Evolutionary conservation across 2,329 filamentous ascomycete genomes (phyloP).

Genomic region (Thyridium curvatum): DNA sequence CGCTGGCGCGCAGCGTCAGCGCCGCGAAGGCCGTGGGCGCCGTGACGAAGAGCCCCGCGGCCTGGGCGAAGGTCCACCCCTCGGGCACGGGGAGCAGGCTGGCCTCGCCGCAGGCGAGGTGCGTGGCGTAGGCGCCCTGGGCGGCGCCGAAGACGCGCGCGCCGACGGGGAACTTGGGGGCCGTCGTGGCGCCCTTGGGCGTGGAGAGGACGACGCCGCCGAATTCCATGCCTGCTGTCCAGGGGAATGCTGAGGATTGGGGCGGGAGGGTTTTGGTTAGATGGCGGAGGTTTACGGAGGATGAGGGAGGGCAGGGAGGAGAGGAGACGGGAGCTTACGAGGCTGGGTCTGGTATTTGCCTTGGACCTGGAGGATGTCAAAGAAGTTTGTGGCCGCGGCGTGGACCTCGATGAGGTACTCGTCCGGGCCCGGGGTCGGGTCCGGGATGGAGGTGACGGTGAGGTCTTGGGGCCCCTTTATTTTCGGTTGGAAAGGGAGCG

Average conservation of each 20-base stretch:
- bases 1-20: slow-evolving; percentile 68
- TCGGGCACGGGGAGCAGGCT: slow-evolving; percentile 66
- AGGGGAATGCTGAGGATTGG: slow-evolving; percentile 55
- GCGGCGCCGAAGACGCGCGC: slow-evolving; percentile 80
- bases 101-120: slow-evolving; percentile 60
- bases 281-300: no score
- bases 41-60: slow-evolving; percentile 85
- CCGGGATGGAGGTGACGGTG: slow-evolving; percentile 65
- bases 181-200: slow-evolving; percentile 21
- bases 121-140: slow-evolving; percentile 82
- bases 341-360: slow-evolving; percentile 95
- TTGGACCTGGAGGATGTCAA: slow-evolving; percentile 90
- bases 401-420: slow-evolving; percentile 86
- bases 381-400: slow-evolving; percentile 90
- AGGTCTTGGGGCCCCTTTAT: slow-evolving; percentile 82
- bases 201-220: slow-evolving; percentile 63
- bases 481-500: no score
- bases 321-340: no score
- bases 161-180: slow-evolving; percentile 65
- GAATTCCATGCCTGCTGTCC: slow-evolving; percentile 84
- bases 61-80: slow-evolving; percentile 79
- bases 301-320: no score
- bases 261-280: no score
- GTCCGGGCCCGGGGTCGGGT: slow-evolving; percentile 62
- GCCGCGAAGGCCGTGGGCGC: slow-evolving; percentile 85